Evolutionary conservation across 805 yeast species (phyloP), one percentile per base, ranked within the genome.

Genomic region (Jamesozyma rosinii): DNA sequence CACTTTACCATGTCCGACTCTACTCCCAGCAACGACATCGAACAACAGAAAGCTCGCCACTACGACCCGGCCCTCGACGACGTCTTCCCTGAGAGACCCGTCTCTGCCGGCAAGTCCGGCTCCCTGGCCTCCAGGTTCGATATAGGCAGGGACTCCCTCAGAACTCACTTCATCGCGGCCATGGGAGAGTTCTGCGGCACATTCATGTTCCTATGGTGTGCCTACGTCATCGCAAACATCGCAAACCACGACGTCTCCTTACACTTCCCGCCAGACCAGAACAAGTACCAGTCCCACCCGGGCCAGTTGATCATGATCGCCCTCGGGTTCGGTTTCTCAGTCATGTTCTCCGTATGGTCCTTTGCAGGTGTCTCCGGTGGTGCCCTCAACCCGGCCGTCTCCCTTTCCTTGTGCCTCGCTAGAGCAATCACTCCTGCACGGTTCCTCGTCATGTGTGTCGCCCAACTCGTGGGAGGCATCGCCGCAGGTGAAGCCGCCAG

Each of bases 401-500:
- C 95, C 19, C 69, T 84, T 34, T 68, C 88, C 24, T 68, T 86
- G 58, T 73, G 78, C n/a, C 66, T 83, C 36, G 81, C 84, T 18
- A 74, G 83, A 49, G 90, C 86, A 43, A 72, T 83, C 47, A 74
- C 86, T 35, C 86, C 88, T 44, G 47, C 81, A 27, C 77, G 92
- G 63, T 89, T 83, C 52, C 62, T 69, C 19, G 61, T 82, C 44
- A 77, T 81, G 79, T 65, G 76, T 64, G 37, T 80, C 43, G 52
- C 89, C 34, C 95, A 86, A 68, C 61, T 85, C 57, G 65, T 84
- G 61, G 95, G 83, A 41, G 95, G 95, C 65, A 81, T 86, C 80
- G 87, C 87, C 55, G 95, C 95, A 44, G 95, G 90, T 44, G 95
- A 86, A 63, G 90, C 87, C 37, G 94, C 87, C 39, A 67, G 76